Percentiles rank a stretch among this genome's conserved stretches.
Conservation (phyloP, 306 rosid species). For the Quercus cerris region DNA sequence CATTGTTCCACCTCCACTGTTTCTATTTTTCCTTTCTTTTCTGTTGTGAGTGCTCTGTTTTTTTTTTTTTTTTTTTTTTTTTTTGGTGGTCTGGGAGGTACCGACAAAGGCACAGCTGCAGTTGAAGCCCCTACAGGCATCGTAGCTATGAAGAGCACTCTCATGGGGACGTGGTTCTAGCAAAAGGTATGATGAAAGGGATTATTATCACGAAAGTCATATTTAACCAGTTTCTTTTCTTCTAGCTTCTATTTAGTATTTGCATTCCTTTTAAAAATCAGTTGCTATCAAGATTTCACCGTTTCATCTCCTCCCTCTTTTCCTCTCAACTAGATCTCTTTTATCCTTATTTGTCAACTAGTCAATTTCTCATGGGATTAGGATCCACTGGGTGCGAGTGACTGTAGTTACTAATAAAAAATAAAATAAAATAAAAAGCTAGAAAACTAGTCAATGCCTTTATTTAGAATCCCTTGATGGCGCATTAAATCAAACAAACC, state of each 20-base stretch:
- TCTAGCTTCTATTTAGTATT: not conserved
- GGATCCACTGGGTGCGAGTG: no score
- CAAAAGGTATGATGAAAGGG: constrained; percentile 69
- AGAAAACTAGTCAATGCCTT: no score
- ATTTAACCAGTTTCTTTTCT: not conserved
- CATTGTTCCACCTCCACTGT: no score
- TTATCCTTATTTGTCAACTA: not conserved
- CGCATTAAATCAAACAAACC: no score
- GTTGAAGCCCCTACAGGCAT: constrained; percentile 70
- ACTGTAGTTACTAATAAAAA: not conserved
- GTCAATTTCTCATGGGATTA: no score
- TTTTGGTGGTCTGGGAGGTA: constrained; percentile 26
- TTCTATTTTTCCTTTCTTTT: no score
- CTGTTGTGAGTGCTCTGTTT: no score
- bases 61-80: no score
- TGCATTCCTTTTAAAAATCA: not conserved
- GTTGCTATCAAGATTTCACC: not conserved
- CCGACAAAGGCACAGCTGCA: constrained; percentile 34
- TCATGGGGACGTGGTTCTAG: constrained; percentile 42
- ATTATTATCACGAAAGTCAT: constrained; percentile 46
- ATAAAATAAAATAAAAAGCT: no score
- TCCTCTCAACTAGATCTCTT: not conserved
- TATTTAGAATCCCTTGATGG: no score
- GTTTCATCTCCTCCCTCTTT: not conserved
- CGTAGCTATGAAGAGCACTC: constrained; percentile 64